Base-by-base conservation (phyloP, 192 early-diverging fungal genomes). In the Endogone sp. region DNA sequence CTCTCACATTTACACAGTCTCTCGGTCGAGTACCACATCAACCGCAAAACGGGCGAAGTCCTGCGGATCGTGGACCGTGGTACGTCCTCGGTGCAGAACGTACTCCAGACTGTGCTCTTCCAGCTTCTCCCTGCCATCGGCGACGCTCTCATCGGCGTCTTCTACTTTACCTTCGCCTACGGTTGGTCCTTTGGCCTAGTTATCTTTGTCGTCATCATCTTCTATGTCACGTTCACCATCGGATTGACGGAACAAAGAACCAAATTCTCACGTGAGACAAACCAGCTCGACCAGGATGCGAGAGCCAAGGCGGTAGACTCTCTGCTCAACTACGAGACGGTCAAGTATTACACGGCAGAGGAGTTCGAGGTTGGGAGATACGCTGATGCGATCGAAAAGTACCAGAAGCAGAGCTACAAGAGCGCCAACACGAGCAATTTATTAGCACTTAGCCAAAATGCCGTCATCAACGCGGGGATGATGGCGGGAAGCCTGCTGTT, bases 281-380 rank as follows among this genome's bases (percentile, higher is more conserved):
- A 88, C 67, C 83, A 88, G 22, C 81, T 95, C 49, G 95, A 96
- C 77, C 88, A 91, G 65, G 89, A 89, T 57, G 86, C 90, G 60
- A 85, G 92, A 59, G 87, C 92, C 4, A 88, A 87, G 49, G 86
- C 85, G 3, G 91, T 92, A 2, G 94, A 95, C 69, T 94, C 92
- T 54, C 74, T 95, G 60, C 78, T 92, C 26, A 95, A 95, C 77
- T 93, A 91, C 81, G 94, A 95, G 73, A 95, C 94, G 0, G 94
- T 95, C 73, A 95, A 95, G 79, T 93, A 94, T 76, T 95, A 90
- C 81, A 89, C 88, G 65, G 90, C 88, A 65, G 93, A 94, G 78
- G 31, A 66, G 16, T 94, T 85, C 69, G 94, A 95, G 74, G 77
- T 88, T 37, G 66, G 77, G 23, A 79, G 84, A 66, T 95, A 90